Evolutionary conservation across 768 basidiomycete genomes (phyloP), one percentile per base, ranked within the genome.

Genomic region (Rhodotorula diobovata): DNA sequence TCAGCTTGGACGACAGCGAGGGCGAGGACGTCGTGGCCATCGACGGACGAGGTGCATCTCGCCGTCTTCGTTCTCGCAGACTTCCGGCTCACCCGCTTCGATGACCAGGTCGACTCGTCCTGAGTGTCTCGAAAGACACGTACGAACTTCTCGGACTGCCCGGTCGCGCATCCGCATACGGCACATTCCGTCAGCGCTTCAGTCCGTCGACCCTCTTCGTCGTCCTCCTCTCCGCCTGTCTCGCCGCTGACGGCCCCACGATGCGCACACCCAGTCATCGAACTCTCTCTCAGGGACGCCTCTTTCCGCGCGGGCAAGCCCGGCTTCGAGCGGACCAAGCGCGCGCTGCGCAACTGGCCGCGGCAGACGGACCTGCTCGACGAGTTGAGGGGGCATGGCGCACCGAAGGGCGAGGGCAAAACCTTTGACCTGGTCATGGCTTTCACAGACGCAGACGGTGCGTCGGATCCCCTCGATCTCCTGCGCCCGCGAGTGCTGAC

Each of bases 71-170:
- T 34, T 48, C 35, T 21, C 28, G 43, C 10, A 14, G 30, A 45
- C 2, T 23, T 41, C 48, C 4, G 18, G n/a, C n/a, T n/a, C n/a
- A n/a, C n/a, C n/a, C 55, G 15, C 25, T 23, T n/a, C 14, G 32
- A 34, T 45, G 34, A 18, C 28, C 66, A 74, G 73, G 73, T 21
- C 69, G 73, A 5, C 69, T 74, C 20, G n/a, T 74, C 11, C 56
- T 74, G 14, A 68, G 56, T 32, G 63, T 74, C 7, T 46, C 62
- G 0, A 74, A 74, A 21, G 57, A 61, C n/a, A 71, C 73, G 12
- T 74, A 74, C 63, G 73, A 74, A 37, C 35, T 71, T 2, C 70
- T 75, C 34, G 74, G 70, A 5, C 32, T 75, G 7, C 70, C 70
- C 34, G 74, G 70, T 1, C 63, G 70, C 2, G 63, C 70, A 1